Base-by-base conservation (phyloP, 2,329 filamentous ascomycete species). In the Calonectria leucothoes region DNA sequence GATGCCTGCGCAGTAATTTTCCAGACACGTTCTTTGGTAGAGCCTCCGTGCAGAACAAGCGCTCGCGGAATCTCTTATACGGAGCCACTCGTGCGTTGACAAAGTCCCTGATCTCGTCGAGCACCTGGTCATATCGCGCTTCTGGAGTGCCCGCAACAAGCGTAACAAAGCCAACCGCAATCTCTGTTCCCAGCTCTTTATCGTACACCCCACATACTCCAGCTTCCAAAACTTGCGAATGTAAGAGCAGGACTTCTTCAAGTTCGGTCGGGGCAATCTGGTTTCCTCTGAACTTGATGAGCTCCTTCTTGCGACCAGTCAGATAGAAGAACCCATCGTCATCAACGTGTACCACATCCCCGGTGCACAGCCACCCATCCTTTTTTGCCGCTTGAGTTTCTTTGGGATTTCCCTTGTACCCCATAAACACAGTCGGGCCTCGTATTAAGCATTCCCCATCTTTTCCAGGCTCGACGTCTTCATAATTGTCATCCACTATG, bases 301-400 rank as follows among this genome's bases (percentile, higher is more conserved):
- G 71, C 57, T 83, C 82, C 37, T 83, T 83, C 72, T 82, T 82
- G 27, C 82, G 70, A 2, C 81, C 83, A 1, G 78, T 82, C 14
- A 84, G 71, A 63, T 77, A 83, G 66, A 81, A 79, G 71, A 78
- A 82, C 1, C 82, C 81, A 12, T 83, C 79, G 12, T 69, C 59
- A 67, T 83, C 82, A 15, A 77, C 72, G 5, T 73, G 72, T 4
- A 80, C 76, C 17, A 83, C 76, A 49, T 83, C 82, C 3, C 82
- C 82, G 0, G 82, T 83, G 23, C 73, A 65, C 33, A 84, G 74
- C 82, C 82, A 84, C 0, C 78, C 80, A 11, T 80, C 77, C 59
- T 77, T 70, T 49, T 81, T 80, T 0, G 81, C 66, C 31, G 78
- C 75, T 12, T 57, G 68, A 1, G 81, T 83, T 45, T 81, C 81